These are phyloP conservation scores for Ephemerocybe angulata DNA, from an alignment of 768 basidiomycete genomes.

Conservation along the genomic window DNA sequence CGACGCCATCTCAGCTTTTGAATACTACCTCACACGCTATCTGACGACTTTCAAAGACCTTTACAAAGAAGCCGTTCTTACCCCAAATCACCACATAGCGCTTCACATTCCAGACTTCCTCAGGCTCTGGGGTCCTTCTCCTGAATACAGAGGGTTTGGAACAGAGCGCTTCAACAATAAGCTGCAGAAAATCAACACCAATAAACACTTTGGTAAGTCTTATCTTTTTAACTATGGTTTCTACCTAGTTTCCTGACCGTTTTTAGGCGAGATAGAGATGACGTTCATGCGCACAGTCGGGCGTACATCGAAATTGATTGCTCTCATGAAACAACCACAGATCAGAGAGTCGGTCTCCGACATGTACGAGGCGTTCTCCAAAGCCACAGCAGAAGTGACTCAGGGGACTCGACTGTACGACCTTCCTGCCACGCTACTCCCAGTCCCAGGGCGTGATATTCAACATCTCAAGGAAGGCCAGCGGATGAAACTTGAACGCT, in stretches of 20 bases:
- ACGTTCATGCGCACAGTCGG: too few relatives aligned
- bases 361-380: too few relatives aligned
- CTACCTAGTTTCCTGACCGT: too few relatives aligned
- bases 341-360: too few relatives aligned
- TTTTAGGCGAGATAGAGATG: background rate
- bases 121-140: conserved; percentile 30
- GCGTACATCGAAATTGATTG: too few relatives aligned
- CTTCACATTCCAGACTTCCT: conserved; percentile 34
- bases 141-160: conserved; percentile 32
- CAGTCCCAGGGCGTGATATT: too few relatives aligned
- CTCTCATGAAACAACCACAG: too few relatives aligned
- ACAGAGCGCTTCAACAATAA: conserved; percentile 28
- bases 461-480: too few relatives aligned
- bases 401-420: too few relatives aligned
- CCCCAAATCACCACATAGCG: conserved; percentile 37
- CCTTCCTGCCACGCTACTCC: too few relatives aligned
- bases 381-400: too few relatives aligned
- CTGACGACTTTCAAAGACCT: conserved; percentile 25
- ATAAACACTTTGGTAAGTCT: background rate
- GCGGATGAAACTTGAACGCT: too few relatives aligned
- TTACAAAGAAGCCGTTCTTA: conserved; percentile 25
- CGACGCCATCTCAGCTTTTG: conserved; percentile 20
- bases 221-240: background rate
- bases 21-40: conserved; percentile 29
- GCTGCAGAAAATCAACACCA: background rate